These are phyloP conservation scores for Colletotrichum noveboracense DNA, from an alignment of 2,329 filamentous ascomycete genomes.

Conservation along the genomic window DNA sequence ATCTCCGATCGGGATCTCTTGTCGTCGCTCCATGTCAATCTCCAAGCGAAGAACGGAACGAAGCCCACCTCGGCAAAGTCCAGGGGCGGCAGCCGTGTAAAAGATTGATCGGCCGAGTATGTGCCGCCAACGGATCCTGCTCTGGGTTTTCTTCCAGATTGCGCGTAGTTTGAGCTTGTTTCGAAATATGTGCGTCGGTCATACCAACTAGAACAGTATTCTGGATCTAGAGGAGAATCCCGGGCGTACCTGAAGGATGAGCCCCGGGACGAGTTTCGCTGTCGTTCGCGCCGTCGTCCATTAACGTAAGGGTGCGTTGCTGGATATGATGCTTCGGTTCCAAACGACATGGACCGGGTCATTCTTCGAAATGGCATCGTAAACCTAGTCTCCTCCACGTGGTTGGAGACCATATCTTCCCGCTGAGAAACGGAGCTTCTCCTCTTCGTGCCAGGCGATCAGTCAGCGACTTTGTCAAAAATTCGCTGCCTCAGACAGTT, in stretches of 20 bases:
- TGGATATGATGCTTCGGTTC: neutral
- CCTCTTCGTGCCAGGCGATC: neutral
- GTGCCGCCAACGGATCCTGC: neutral
- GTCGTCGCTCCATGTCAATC: neutral
- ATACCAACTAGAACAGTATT: neutral
- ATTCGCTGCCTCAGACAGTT: neutral
- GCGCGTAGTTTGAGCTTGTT: neutral
- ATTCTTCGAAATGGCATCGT: neutral
- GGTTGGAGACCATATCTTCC: neutral
- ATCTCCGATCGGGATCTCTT: neutral
- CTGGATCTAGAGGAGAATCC: neutral
- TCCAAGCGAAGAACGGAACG: neutral
- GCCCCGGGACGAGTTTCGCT: neutral
- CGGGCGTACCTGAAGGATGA: neutral
- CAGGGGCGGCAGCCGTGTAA: neutral
- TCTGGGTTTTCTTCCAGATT: neutral
- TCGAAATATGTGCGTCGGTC: neutral
- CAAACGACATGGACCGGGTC: neutral
- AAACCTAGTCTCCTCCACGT: neutral
- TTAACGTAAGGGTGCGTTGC: neutral
- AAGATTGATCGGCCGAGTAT: neutral
- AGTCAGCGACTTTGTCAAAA: neutral
- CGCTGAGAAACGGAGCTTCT: neutral
- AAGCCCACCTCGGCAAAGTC: neutral
- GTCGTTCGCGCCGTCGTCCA: neutral